Percentiles rank a stretch among this genome's conserved stretches.
Conservation (phyloP, 108 stramenopile genomes). For the Aureococcus anophagefferens region DNA sequence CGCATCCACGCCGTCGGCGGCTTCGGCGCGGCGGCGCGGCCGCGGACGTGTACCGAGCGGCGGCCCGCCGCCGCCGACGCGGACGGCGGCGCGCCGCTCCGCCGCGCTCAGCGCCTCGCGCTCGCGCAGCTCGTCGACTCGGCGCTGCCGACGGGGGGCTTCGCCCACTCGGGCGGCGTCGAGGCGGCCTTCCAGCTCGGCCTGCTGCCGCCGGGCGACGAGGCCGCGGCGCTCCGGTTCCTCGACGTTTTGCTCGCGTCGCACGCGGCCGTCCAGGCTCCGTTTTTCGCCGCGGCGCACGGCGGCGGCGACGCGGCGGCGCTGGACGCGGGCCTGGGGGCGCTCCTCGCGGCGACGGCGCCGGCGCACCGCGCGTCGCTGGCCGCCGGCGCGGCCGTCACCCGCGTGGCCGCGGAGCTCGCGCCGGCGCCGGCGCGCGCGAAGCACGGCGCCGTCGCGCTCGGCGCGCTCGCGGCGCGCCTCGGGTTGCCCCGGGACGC, state of each 20-base stretch:
- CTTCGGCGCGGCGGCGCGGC: not conserved
- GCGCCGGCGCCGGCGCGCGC: not conserved
- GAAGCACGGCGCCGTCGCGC: not conserved
- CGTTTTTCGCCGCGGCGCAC: not conserved
- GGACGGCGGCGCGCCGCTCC: not conserved
- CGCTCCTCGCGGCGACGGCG: not conserved
- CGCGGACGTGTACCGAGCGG: too few relatives aligned
- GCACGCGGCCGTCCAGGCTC: not conserved
- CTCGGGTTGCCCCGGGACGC: not conserved
- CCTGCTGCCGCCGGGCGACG: not conserved
- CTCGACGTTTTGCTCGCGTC: not conserved
- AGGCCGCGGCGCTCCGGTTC: not conserved
- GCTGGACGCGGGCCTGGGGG: not conserved
- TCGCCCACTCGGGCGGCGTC: constrained; percentile 12
- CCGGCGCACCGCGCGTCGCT: not conserved
- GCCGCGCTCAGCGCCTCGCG: not conserved
- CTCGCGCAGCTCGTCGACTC: constrained; percentile 10
- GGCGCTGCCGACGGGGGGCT: constrained; percentile 15
- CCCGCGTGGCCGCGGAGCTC: not conserved
- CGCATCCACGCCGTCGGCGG: not conserved
- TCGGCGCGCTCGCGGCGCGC: not conserved
- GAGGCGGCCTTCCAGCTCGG: constrained; percentile 4
- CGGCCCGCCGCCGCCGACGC: not conserved
- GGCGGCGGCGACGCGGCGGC: not conserved
- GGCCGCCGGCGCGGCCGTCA: not conserved